These are phyloP conservation scores for Lecanicillium sp. DNA, from an alignment of 2,329 filamentous ascomycete species.

Conservation along the genomic window DNA sequence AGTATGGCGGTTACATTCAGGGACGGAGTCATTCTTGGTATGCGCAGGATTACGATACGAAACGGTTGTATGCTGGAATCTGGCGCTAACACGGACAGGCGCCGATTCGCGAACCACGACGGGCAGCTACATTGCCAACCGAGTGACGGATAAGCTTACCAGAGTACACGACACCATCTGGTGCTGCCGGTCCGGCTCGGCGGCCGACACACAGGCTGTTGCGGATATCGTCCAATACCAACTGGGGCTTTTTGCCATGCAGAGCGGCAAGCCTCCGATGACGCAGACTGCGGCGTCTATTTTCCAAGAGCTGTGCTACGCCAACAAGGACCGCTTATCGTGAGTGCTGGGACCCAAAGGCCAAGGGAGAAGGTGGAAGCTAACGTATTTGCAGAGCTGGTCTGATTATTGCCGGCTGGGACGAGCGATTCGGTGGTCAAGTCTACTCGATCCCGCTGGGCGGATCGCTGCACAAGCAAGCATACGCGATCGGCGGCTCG, in stretches of 20 bases:
- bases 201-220: conserved; percentile 94
- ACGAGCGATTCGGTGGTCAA: conserved; percentile 88
- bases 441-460: conserved; percentile 96
- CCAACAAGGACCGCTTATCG: conserved; percentile 92
- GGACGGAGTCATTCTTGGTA: conserved; percentile 89
- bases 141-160: conserved; percentile 98
- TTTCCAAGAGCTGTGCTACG: conserved; percentile 97
- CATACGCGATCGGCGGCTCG: conserved; percentile 92
- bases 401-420: conserved; percentile 98
- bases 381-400: conserved; percentile 59
- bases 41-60: conserved; percentile 18
- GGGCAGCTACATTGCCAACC: conserved; percentile 96
- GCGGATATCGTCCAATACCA: conserved; percentile 98
- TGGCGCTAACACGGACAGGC: conserved; percentile 44
- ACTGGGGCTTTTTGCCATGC: conserved; percentile 84
- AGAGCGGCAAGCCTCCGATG: conserved; percentile 82
- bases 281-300: conserved; percentile 93
- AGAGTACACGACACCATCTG: conserved; percentile 98
- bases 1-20: conserved; percentile 99
- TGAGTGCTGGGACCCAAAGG: conserved; percentile 49
- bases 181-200: conserved; percentile 97
- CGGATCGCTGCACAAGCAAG: conserved; percentile 93
- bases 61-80: too few relatives aligned
- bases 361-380: conserved; percentile 16
- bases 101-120: conserved; percentile 97